phyloP scores from a whole-genome alignment of 2,329 filamentous ascomycete genomes.

The Pestalotiopsis sp. region DNA sequence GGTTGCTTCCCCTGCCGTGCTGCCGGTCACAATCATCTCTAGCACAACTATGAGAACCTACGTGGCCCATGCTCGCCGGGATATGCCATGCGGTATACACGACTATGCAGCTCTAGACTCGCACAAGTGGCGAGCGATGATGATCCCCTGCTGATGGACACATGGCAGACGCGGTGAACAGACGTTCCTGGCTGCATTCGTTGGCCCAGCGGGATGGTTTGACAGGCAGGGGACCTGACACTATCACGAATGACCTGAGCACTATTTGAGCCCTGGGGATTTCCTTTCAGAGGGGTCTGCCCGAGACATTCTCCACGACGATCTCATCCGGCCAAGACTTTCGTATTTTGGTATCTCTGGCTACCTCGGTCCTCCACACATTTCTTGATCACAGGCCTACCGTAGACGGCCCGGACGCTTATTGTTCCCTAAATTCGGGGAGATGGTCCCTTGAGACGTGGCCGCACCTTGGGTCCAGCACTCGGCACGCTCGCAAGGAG shows the following conservation, averaged over 20 bases:
- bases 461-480: neutral
- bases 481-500: neutral
- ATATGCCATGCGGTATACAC: neutral
- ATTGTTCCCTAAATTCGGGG: too few species aligned
- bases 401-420: neutral
- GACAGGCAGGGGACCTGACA: neutral
- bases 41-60: neutral
- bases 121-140: neutral
- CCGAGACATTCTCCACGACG: neutral
- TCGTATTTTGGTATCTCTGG: neutral
- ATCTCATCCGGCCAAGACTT: neutral
- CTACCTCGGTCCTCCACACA: neutral
- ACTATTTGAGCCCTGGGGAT: neutral
- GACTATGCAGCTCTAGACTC: neutral
- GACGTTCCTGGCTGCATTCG: neutral
- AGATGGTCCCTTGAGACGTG: neutral
- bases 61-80: neutral
- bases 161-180: neutral
- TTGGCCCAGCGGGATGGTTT: neutral
- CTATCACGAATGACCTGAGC: neutral
- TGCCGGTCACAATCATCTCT: neutral
- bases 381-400: neutral
- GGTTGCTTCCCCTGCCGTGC: neutral
- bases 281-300: neutral
- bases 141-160: neutral